A percentile compares a stretch with the other conserved stretches of the same genome.
Evolutionary conservation across 2,329 filamentous ascomycete genomes (phyloP).

Genomic region (Aspergillus sojae): DNA sequence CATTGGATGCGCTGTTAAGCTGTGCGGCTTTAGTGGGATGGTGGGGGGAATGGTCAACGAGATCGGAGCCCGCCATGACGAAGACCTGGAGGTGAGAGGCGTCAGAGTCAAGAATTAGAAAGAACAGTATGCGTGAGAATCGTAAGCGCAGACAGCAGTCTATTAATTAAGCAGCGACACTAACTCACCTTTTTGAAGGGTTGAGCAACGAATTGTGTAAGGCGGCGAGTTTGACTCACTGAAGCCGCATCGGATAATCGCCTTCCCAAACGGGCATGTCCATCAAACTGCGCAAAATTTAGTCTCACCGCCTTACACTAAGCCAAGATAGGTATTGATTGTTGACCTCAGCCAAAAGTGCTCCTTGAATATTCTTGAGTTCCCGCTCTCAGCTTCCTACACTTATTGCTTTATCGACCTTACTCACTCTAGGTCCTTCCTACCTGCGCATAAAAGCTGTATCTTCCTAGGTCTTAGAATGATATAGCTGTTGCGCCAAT

Average conservation of each 20-base stretch:
- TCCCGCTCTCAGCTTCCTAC: constrained; percentile 27
- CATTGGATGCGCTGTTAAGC: constrained; percentile 79
- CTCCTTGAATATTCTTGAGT: constrained; percentile 34
- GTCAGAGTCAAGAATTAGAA: background rate
- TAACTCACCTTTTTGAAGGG: background rate
- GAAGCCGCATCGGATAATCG: constrained; percentile 11
- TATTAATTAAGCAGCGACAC: background rate
- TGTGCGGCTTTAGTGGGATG: constrained; percentile 75
- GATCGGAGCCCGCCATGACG: constrained; percentile 39
- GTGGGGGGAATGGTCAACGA: constrained; percentile 79
- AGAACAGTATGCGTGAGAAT: background rate
- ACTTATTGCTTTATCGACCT: constrained; percentile 11
- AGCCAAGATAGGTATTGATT: constrained; percentile 40
- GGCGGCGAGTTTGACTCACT: constrained; percentile 5
- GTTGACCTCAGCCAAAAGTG: constrained; percentile 38
- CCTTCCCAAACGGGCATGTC: constrained; percentile 17
- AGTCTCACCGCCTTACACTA: constrained; percentile 37
- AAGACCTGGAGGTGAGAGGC: constrained; percentile 40
- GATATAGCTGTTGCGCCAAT: constrained; percentile 55
- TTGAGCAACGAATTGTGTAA: background rate
- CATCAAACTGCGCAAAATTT: constrained; percentile 25
- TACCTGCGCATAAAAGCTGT: constrained; percentile 11
- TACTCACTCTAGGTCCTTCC: constrained; percentile 7
- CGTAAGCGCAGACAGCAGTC: background rate
- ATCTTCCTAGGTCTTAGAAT: constrained; percentile 34